phyloP scores from a whole-genome alignment of 1,139 yeast species.

The Oligophagozyma castellii region DNA sequence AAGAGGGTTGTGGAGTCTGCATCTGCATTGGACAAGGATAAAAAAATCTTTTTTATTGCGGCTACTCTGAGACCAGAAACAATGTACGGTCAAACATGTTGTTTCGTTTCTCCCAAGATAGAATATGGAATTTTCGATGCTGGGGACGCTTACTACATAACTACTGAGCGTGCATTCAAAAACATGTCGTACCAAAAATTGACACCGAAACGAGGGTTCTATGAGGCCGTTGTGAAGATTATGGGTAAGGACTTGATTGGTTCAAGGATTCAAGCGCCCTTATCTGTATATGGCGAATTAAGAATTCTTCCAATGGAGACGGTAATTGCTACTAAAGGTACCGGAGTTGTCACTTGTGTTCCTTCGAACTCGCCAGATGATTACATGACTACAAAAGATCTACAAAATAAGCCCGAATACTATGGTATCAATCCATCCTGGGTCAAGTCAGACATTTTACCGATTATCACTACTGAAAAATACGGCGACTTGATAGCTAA shows the following conservation, averaged over 20 bases:
- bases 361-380: slow-evolving; percentile 99
- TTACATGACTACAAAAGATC: slow-evolving; percentile 71
- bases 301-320: slow-evolving; percentile 97
- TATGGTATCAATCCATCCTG: slow-evolving; percentile 77
- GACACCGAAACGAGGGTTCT: slow-evolving; percentile 79
- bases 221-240: slow-evolving; percentile 43
- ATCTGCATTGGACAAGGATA: slow-evolving; percentile 42
- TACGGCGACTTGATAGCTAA: slow-evolving; percentile 90
- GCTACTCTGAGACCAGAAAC: slow-evolving; percentile 99
- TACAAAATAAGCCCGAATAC: slow-evolving; percentile 81
- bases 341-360: slow-evolving; percentile 98
- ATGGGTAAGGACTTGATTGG: slow-evolving; percentile 73
- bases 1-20: slow-evolving; percentile 25
- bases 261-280: slow-evolving; percentile 75
- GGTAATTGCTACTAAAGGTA: slow-evolving; percentile 87
- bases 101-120: slow-evolving; percentile 93
- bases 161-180: slow-evolving; percentile 95
- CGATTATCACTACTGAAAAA: slow-evolving; percentile 66
- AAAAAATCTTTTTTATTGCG: slow-evolving; percentile 74
- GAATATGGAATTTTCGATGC: slow-evolving; percentile 85
- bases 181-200: slow-evolving; percentile 93
- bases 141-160: slow-evolving; percentile 69
- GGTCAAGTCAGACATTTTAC: slow-evolving; percentile 63
- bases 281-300: slow-evolving; percentile 55
- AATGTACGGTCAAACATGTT: slow-evolving; percentile 97